Evolutionary conservation across 805 yeast species (phyloP), one percentile per base, ranked within the genome.

Genomic region (Monosporozyma solicola): DNA sequence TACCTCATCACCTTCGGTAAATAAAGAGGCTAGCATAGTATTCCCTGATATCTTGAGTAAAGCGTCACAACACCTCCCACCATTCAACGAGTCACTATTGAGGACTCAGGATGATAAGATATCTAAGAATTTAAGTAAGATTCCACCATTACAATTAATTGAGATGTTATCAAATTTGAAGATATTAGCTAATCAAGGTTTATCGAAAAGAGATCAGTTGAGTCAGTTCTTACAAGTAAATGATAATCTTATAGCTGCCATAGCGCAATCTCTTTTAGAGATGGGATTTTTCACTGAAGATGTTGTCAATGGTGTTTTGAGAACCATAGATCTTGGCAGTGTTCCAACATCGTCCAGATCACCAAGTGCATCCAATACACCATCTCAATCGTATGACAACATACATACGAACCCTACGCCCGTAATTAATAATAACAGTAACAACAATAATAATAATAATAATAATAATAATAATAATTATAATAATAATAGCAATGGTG

Each of bases 211-310:
- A 60, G 66, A 37, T 66, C 84, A 56, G 83, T 82, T 24, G 73
- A 77, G 52, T 77, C 77, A 54, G 72, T 84, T 53, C 72, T 81
- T 59, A 74, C 72, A 52, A 70, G 78, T 59, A 70, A 80, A 57
- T 82, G 83, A 16, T 69, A 68, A 80, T 48, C 69, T 85, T 44
- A 84, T 90, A 3, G 71, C 80, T 2, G 77, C 87, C 1, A 83
- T 87, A 1, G 81, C 91, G 0, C 94, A 86, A 64, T 86, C 90
- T 2, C 71, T 86, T 56, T 69, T 86, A 20, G 73, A 85, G 48
- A 85, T 86, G 91, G 95, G 94, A 0, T 75, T 86, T 45, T 80
- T 86, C 24, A 87, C 85, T 63, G 74, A 76, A 41, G 82, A 80
- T 47, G 85, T 83, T n/a, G 80, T 85, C n/a, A 74, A 75, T 37